Conservation (phyloP, 805 yeast species). For the Candida wancherniae region DNA sequence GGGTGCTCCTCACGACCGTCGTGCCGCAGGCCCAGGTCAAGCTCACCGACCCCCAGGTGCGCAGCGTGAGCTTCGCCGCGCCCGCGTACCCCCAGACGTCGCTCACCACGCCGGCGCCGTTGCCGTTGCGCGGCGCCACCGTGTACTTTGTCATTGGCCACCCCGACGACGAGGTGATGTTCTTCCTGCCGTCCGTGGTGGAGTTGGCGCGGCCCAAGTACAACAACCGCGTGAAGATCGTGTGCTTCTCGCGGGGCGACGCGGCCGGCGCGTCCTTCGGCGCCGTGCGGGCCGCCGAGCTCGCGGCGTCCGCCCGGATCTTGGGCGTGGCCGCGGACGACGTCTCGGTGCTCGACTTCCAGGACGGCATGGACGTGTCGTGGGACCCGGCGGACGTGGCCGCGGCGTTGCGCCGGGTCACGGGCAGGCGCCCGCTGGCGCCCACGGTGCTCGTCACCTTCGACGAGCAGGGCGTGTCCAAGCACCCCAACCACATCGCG, state of each 20-base stretch:
- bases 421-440: conserved; percentile 17
- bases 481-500: conserved; percentile 81
- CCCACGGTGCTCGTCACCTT: conserved; percentile 60
- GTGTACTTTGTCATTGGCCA: conserved; percentile 74
- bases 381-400: conserved; percentile 57
- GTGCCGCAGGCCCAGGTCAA: conserved; percentile 34
- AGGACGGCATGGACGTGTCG: conserved; percentile 60
- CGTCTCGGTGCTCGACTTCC: conserved; percentile 44
- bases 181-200: conserved; percentile 75
- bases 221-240: conserved; percentile 48
- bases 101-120: conserved; percentile 30
- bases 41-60: conserved; percentile 26
- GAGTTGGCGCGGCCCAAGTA: conserved; percentile 45
- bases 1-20: conserved; percentile 37
- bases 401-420: conserved; percentile 27
- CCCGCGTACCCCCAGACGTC: conserved; percentile 32
- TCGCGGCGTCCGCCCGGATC: conserved; percentile 48
- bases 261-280: conserved; percentile 66
- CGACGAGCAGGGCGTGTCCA: conserved; percentile 77
- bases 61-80: conserved; percentile 20
- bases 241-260: conserved; percentile 77
- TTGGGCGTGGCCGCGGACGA: conserved; percentile 44
- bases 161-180: conserved; percentile 99
- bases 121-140: conserved; percentile 28
- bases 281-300: conserved; percentile 52